Base-by-base conservation (phyloP, 768 basidiomycete genomes). In the Suillus hirtellus region DNA sequence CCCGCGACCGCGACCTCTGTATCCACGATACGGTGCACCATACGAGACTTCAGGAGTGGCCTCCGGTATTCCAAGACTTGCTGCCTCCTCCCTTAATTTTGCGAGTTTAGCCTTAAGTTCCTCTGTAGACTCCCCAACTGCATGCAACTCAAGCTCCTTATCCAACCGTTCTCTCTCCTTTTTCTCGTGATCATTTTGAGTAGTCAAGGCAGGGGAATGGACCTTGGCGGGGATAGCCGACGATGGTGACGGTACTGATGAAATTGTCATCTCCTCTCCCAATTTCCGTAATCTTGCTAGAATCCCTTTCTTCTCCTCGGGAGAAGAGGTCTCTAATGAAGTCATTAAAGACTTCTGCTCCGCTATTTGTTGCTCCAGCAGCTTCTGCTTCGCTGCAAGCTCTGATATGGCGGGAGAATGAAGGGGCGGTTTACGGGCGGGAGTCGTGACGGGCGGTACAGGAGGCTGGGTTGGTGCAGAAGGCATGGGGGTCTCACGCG, bases 341-440 rank as follows among this genome's bases (percentile, higher is more conserved):
- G 82, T 82, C 87, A 97, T 90, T 62, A 98, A 79, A 1, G 86
- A 80, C 74, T 95, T 96, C 77, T 96, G 96, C 76, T 96, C 93
- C 0, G 87, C 82, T 63, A 97, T 94, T 69, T 91, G 90, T 72
- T 89, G 84, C 67, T 94, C 91, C 24, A 93, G 76, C 44, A 89
- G 79, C 64, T 89, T 85, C 70, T 92, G 90, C 73, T 91, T 90
- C 4, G 84, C 86, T 2, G 89, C 90, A 38, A 92, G 81, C 4
- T 83, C 83, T 53, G 81, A 76, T 7, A 82, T 75, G 27, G 79
- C 67, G 42, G 77, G 66, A 15, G 79, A 72, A 31, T 78, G 52
- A 21, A 69, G 65, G 40, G 76, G 67, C 0, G 74, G 65, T 71
- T 85, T 86, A 60, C 78, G 80, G 35, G 73, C 59, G 15, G 46